A percentile compares a stretch with the other conserved stretches of the same genome.
These are phyloP conservation scores for Clathrospora elynae DNA, from an alignment of 2,329 filamentous ascomycete species.

Conservation along the genomic window DNA sequence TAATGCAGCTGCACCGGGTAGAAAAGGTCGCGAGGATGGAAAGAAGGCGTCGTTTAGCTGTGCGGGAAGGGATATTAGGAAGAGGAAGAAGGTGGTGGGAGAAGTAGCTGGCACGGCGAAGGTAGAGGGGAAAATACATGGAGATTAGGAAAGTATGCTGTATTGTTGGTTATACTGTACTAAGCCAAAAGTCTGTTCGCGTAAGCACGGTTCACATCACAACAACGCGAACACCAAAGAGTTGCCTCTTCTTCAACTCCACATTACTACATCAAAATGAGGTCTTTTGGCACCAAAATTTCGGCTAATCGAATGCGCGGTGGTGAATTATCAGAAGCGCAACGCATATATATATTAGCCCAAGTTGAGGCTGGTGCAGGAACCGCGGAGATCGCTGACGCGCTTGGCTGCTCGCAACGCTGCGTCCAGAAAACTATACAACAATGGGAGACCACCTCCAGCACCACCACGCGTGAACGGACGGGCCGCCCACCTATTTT, in stretches of 20 bases:
- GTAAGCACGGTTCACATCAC: neutral
- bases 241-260: neutral
- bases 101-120: no score
- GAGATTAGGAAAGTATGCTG: no score
- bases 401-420: conserved; percentile 1
- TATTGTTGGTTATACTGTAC: no score
- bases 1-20: no score
- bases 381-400: conserved; percentile 1
- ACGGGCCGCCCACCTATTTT: conserved; percentile 8
- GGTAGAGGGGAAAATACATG: no score
- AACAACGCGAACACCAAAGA: neutral
- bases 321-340: neutral
- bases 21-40: no score
- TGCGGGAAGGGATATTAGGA: no score
- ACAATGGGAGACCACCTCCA: neutral
- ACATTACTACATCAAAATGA: conserved; percentile 1
- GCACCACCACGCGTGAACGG: neutral
- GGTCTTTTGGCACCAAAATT: neutral
- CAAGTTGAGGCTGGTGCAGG: conserved; percentile 4
- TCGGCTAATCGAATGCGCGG: neutral
- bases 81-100: no score
- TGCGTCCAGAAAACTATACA: conserved; percentile 5
- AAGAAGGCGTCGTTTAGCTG: no score
- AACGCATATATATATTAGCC: conserved; percentile 1
- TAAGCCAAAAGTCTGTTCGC: neutral